These are phyloP conservation scores for Fusarium sp. DNA, from an alignment of 2,329 filamentous ascomycete species.

Conservation along the genomic window DNA sequence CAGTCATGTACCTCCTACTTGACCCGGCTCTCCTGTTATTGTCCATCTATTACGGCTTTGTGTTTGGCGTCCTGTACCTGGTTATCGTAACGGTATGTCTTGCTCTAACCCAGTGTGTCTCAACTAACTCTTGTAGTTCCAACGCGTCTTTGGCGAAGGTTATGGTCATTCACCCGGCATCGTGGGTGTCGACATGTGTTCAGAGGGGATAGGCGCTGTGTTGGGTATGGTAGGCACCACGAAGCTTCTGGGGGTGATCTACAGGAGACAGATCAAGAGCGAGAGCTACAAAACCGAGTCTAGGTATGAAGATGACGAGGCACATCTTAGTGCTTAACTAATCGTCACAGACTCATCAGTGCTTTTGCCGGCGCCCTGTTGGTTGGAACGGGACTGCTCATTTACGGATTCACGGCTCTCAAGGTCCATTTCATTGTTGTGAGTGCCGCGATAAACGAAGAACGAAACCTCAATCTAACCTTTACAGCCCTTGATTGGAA, in stretches of 20 bases:
- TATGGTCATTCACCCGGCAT: neutral
- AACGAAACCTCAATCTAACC: neutral
- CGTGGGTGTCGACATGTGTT: neutral
- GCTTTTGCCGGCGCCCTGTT: neutral
- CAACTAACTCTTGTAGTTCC: neutral
- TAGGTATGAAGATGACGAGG: neutral
- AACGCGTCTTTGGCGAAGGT: neutral
- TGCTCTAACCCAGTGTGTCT: neutral
- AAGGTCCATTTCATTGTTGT: neutral
- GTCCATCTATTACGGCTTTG: neutral
- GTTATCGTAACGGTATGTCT: neutral
- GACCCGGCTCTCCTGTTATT: neutral
- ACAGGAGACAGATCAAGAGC: neutral
- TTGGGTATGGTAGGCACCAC: neutral
- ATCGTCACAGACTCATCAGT: neutral
- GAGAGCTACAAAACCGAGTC: neutral
- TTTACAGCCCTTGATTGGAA: neutral
- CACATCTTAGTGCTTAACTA: neutral
- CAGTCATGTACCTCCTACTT: neutral
- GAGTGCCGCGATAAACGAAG: neutral
- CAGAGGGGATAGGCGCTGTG: neutral
- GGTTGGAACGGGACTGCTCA: neutral
- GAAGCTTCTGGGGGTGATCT: neutral
- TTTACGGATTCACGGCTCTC: neutral
- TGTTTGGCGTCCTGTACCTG: neutral